Evolutionary conservation across 805 yeast species (phyloP), one percentile per base, ranked within the genome.

Genomic region (Kuraishia borneana): DNA sequence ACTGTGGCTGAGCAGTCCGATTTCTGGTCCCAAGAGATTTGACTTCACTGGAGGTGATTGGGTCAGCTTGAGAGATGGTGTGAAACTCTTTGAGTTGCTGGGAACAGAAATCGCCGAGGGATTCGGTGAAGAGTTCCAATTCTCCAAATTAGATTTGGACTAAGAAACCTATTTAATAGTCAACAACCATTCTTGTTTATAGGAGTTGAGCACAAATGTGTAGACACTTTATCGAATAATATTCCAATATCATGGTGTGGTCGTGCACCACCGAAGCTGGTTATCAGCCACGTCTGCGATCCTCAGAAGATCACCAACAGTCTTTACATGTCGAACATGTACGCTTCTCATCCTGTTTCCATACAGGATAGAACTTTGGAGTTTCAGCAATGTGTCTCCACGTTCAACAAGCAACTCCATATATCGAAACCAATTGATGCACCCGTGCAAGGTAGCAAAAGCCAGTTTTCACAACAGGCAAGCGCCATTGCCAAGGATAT

Each of bases 1-100:
- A 54, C 80, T 92, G 21, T 92, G 99, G 99, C 66, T 89, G 35
- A 75, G 94, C 39, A 82, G 95, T 30, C 99, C 99, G 0, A 50
- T 85, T 3, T 81, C 94, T 6, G 98, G 98, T 0, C 98, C 98
- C 5, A 85, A 87, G 50, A 60, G 82, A 43, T 82, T 74, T 48
- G 97, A 92, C 53, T 72, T 70, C 41, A 65, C 81, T 29, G 68
- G 73, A 28, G 83, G 82, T 3, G 61, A 65, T 36, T 92, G 98
- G 98, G 58, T 76, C 9, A 79, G 88, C 9, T 53, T 81, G 36
- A 69, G 97, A 42, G 95, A 88, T 42, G 59, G 67, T 6, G 44
- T 60, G 2, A 58, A 52, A 21, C 52, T 71, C 2, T 47, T 69
- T 18, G 71, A 69, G 30, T 42, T 78, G 1, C 48, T 82, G 23